A percentile compares a stretch with the other conserved stretches of the same genome.
Evolutionary conservation across 2,329 filamentous ascomycete species (phyloP).

Genomic region (Annulohypoxylon truncatum): DNA sequence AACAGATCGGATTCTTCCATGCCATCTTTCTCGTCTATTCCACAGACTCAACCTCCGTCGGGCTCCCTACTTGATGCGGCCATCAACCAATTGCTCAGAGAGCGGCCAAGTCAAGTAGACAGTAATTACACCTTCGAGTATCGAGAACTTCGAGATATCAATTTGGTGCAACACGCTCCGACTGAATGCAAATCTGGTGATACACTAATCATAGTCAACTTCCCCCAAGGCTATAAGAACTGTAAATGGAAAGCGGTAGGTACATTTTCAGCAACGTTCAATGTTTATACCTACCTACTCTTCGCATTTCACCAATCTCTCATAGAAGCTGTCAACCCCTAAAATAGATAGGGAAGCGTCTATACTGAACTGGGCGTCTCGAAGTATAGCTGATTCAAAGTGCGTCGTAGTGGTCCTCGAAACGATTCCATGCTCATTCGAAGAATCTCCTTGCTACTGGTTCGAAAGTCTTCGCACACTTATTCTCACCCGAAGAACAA

Average conservation of each 20-base stretch:
- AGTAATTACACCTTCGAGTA: constrained; percentile 4
- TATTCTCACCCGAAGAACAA: constrained; percentile 58
- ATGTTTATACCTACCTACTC: too few species aligned
- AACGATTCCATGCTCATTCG: constrained; percentile 59
- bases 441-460: constrained; percentile 59
- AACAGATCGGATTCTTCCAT: not conserved
- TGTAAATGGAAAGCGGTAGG: constrained; percentile 26
- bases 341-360: not conserved
- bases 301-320: too few species aligned
- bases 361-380: not conserved
- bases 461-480: constrained; percentile 60
- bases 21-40: not conserved
- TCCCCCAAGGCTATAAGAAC: constrained; percentile 33
- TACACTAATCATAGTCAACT: constrained; percentile 59
- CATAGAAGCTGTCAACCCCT: not conserved
- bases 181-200: constrained; percentile 50
- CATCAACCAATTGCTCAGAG: constrained; percentile 26
- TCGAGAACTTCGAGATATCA: constrained; percentile 27
- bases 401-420: constrained; percentile 46
- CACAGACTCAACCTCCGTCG: not conserved
- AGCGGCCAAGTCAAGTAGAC: constrained; percentile 13
- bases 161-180: constrained; percentile 3
- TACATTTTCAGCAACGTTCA: not conserved
- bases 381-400: constrained; percentile 20
- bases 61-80: constrained; percentile 23